A percentile compares a stretch with the other conserved stretches of the same genome.
These are phyloP conservation scores for Neolentinus lepideus DNA, from an alignment of 1,284 basidiomycete genomes.

Conservation along the genomic window DNA sequence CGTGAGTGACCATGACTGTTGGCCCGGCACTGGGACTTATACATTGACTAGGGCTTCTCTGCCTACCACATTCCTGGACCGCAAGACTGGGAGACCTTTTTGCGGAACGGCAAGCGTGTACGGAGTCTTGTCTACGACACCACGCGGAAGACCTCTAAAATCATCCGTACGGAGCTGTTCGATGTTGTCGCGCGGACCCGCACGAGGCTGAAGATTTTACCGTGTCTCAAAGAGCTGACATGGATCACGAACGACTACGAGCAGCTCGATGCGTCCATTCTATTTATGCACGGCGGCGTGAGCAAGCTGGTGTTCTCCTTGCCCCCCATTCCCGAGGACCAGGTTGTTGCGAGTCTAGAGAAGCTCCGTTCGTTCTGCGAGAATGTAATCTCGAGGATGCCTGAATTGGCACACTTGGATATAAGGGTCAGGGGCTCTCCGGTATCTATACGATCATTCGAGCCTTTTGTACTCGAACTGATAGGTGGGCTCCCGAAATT, in stretches of 20 bases:
- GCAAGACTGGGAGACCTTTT: neutral
- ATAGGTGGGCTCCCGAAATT: constrained; percentile 36
- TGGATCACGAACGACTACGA: constrained; percentile 23
- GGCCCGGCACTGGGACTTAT: neutral
- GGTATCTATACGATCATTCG: constrained; percentile 16
- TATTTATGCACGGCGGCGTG: constrained; percentile 38
- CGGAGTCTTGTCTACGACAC: neutral
- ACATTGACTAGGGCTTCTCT: neutral
- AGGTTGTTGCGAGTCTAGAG: constrained; percentile 13
- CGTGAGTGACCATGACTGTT: constrained; percentile 11
- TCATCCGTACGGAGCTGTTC: constrained; percentile 24
- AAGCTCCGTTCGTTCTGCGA: constrained; percentile 31
- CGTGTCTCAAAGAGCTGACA: constrained; percentile 41
- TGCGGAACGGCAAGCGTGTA: neutral
- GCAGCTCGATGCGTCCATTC: constrained; percentile 25
- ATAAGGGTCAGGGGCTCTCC: constrained; percentile 31
- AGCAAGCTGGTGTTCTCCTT: constrained; percentile 24
- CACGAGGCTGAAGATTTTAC: constrained; percentile 42
- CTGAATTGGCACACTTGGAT: constrained; percentile 36
- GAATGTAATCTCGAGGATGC: constrained; percentile 46
- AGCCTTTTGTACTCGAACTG: constrained; percentile 27
- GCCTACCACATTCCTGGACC: neutral
- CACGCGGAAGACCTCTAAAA: neutral
- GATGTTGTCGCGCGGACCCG: constrained; percentile 50
- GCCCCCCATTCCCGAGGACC: constrained; percentile 8